A percentile compares a stretch with the other conserved stretches of the same genome.
These are phyloP conservation scores for Mycena venus DNA, from an alignment of 768 basidiomycete genomes.

Conservation along the genomic window DNA sequence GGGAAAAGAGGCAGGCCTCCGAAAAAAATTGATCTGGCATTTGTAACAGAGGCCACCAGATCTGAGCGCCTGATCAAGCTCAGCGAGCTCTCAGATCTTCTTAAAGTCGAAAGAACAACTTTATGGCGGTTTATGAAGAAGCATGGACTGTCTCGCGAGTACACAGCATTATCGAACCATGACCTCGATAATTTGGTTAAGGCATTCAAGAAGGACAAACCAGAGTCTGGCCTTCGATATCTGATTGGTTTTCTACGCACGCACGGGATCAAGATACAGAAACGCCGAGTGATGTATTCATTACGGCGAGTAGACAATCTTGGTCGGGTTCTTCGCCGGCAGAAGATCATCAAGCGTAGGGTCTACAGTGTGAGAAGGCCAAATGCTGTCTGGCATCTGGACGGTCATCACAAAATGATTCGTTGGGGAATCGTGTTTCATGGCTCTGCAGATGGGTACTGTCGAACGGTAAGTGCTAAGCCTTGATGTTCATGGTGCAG, in stretches of 20 bases:
- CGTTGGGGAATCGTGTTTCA: slow-evolving; percentile 44
- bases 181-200: background rate
- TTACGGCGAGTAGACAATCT: slow-evolving; percentile 38
- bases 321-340: slow-evolving; percentile 26
- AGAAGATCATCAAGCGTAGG: slow-evolving; percentile 19
- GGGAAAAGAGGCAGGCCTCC: background rate
- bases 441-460: slow-evolving; percentile 45
- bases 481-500: too few relatives aligned
- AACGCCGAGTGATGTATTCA: slow-evolving; percentile 24
- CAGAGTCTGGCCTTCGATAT: too few relatives aligned
- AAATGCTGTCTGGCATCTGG: too few relatives aligned
- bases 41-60: too few relatives aligned
- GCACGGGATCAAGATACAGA: slow-evolving; percentile 35
- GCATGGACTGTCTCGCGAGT: background rate
- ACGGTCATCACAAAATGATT: slow-evolving; percentile 43
- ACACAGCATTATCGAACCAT: background rate
- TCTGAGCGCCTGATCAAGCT: slow-evolving; percentile 3
- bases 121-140: background rate
- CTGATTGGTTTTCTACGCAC: slow-evolving; percentile 35
- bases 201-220: background rate
- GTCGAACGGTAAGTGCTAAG: slow-evolving; percentile 39
- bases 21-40: background rate
- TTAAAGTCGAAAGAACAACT: background rate
- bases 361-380: too few relatives aligned
- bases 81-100: background rate